Evolutionary conservation across 306 rosid species (phyloP).

Genomic region (apple (Malus domestica)): DNA sequence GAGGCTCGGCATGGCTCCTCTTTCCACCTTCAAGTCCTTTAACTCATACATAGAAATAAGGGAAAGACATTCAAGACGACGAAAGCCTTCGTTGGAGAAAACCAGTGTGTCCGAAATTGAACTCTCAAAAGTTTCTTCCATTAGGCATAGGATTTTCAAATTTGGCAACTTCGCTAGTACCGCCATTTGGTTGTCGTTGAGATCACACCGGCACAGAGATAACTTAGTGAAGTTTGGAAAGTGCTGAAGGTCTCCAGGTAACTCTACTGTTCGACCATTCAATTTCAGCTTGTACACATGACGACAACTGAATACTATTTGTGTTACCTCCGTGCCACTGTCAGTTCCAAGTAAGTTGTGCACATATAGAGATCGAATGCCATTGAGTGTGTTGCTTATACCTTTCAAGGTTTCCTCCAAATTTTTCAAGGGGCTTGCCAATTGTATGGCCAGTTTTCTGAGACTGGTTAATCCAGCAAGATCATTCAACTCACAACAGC

Average conservation of each 20-base stretch:
- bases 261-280: background rate
- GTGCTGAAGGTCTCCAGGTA: slow-evolving; percentile 14
- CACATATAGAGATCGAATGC: background rate
- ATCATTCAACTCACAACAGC: slow-evolving; percentile 26
- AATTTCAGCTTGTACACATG: background rate
- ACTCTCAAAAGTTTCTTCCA: too few relatives aligned
- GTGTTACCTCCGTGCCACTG: too few relatives aligned
- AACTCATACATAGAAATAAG: too few relatives aligned
- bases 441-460: slow-evolving; percentile 19
- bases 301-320: background rate
- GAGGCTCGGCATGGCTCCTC: too few relatives aligned
- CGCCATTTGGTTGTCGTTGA: too few relatives aligned
- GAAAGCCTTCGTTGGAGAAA: too few relatives aligned
- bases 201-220: slow-evolving; percentile 4
- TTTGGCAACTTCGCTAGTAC: too few relatives aligned
- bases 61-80: too few relatives aligned
- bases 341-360: too few relatives aligned
- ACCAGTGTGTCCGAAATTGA: too few relatives aligned
- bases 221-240: slow-evolving; percentile 35
- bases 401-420: background rate
- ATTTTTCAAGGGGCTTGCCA: background rate
- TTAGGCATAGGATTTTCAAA: too few relatives aligned
- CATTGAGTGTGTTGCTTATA: background rate
- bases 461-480: slow-evolving; percentile 27
- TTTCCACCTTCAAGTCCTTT: too few relatives aligned